Conservation (phyloP, 225 moss, liverwort and hornwort species). For the Pseudoscleropodium purum region DNA sequence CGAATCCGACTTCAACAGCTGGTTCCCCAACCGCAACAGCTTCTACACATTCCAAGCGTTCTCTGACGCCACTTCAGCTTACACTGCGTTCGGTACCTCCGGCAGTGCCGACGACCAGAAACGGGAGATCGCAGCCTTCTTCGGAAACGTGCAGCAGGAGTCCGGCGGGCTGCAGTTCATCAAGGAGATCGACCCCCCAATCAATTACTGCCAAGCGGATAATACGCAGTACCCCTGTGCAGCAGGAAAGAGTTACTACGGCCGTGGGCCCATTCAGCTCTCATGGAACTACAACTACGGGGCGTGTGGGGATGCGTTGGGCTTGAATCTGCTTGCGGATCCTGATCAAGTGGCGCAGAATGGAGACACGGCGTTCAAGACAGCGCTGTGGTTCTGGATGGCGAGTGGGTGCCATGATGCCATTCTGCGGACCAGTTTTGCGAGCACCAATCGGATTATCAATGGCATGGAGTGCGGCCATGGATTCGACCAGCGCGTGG, state of each 20-base stretch:
- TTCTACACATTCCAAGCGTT: conserved; percentile 16
- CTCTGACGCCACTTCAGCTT: not conserved
- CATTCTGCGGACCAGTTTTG: conserved; percentile 11
- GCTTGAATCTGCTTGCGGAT: conserved; percentile 16
- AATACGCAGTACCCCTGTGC: conserved; percentile 22
- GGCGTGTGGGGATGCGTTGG: not conserved
- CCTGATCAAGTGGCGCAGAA: conserved; percentile 33
- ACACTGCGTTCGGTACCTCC: not conserved
- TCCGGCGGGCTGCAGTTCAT: conserved; percentile 5
- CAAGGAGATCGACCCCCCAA: not conserved
- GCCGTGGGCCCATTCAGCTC: conserved; percentile 48
- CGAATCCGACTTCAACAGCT: not conserved
- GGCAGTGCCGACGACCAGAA: conserved; percentile 6
- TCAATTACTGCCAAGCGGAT: not conserved
- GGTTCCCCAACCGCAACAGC: conserved; percentile 5
- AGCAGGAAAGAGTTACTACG: conserved; percentile 23
- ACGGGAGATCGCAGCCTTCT: conserved; percentile 28
- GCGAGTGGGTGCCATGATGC: conserved; percentile 17
- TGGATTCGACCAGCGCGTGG: not conserved
- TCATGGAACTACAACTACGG: conserved; percentile 55
- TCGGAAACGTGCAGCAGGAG: conserved; percentile 23
- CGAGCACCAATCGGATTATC: conserved; percentile 24
- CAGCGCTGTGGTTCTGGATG: conserved; percentile 57
- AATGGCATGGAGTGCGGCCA: conserved; percentile 34
- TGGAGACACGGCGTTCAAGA: conserved; percentile 16